These are phyloP conservation scores for Penicillium nordicum DNA, from an alignment of 2,329 filamentous ascomycete species.

Conservation along the genomic window DNA sequence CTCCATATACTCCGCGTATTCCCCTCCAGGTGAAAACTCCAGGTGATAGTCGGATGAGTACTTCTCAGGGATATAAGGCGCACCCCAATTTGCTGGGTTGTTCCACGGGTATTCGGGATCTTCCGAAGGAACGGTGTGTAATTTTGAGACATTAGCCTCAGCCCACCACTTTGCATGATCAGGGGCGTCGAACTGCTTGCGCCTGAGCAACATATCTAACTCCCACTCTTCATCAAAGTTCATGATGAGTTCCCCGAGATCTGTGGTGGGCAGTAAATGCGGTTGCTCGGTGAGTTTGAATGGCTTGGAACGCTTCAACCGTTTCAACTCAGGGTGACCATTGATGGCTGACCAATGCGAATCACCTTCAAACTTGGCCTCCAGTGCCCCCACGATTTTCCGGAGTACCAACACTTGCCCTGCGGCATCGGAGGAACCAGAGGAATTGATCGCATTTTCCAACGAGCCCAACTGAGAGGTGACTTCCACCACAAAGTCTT, in stretches of 20 bases:
- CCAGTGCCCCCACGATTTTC: constrained; percentile 2
- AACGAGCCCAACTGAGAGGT: not conserved
- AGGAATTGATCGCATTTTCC: not conserved
- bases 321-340: constrained; percentile 3
- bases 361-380: constrained; percentile 11
- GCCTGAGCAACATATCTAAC: constrained; percentile 15
- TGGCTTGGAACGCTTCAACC: not conserved
- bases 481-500: constrained; percentile 35
- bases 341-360: constrained; percentile 8
- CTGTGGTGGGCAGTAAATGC: not conserved
- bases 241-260: constrained; percentile 11
- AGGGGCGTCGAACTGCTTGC: constrained; percentile 2
- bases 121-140: constrained; percentile 2
- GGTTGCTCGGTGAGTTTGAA: not conserved
- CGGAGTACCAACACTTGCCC: not conserved
- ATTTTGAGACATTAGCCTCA: not conserved
- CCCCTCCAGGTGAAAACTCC: constrained; percentile 1
- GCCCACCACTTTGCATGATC: constrained; percentile 11
- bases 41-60: constrained; percentile 1
- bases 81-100: constrained; percentile 10
- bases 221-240: constrained; percentile 24
- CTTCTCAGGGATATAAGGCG: constrained; percentile 2
- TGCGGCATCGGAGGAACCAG: not conserved
- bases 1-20: not conserved
- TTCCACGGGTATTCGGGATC: constrained; percentile 9